A percentile compares a stretch with the other conserved stretches of the same genome.
Conservation (phyloP, 306 rosid species). For the Oxytropis ochrocephala region DNA sequence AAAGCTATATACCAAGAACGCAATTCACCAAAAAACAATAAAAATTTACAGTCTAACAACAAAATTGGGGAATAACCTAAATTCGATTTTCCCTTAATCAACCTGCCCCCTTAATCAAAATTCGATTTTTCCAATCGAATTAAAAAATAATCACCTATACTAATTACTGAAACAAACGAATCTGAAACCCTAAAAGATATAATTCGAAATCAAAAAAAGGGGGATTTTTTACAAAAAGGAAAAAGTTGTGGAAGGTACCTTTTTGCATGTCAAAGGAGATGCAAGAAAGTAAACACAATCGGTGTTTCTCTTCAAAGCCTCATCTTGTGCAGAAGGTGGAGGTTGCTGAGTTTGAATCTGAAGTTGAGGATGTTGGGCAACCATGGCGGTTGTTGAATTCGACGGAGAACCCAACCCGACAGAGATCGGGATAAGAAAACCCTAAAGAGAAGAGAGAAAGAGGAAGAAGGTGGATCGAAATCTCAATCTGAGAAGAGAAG, state of each 20-base stretch:
- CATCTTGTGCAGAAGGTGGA: conserved; percentile 61
- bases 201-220: background rate
- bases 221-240: background rate
- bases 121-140: background rate
- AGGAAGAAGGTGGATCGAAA: conserved; percentile 43
- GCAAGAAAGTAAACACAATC: conserved; percentile 99
- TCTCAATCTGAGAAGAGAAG: conserved; percentile 27
- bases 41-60: background rate
- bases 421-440: conserved; percentile 19
- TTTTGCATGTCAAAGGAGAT: conserved; percentile 95
- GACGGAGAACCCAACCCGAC: conserved; percentile 5
- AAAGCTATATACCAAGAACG: background rate
- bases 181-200: conserved; percentile 26
- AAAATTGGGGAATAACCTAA: background rate
- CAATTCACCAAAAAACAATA: background rate
- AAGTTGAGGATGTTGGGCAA: conserved; percentile 45
- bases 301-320: conserved; percentile 84
- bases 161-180: background rate
- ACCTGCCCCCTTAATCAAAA: background rate
- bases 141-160: background rate
- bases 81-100: background rate
- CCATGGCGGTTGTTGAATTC: conserved; percentile 45
- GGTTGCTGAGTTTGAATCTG: conserved; percentile 37
- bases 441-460: background rate
- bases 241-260: conserved; percentile 34